phyloP scores from a whole-genome alignment of 2,329 filamentous ascomycete species.

The Dryadomyces quercus-mongolicae region DNA sequence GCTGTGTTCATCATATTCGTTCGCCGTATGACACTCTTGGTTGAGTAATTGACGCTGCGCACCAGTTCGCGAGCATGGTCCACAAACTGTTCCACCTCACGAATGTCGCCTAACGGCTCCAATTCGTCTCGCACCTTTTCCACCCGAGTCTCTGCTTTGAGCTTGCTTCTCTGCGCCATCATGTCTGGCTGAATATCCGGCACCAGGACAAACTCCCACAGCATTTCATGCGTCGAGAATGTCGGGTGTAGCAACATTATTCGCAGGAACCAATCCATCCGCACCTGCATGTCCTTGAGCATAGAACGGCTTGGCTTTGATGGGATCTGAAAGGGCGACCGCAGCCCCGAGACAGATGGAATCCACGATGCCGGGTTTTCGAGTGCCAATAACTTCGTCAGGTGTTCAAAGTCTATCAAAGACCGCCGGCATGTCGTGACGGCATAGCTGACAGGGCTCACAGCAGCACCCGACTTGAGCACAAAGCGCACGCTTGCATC shows the following conservation, averaged over 20 bases:
- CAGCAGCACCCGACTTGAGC: slow-evolving; percentile 83
- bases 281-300: slow-evolving; percentile 74
- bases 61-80: slow-evolving; percentile 85
- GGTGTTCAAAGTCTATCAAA: slow-evolving; percentile 79
- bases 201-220: slow-evolving; percentile 98
- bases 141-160: slow-evolving; percentile 70
- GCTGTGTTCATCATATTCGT: slow-evolving; percentile 62
- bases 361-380: slow-evolving; percentile 96
- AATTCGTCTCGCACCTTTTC: slow-evolving; percentile 87
- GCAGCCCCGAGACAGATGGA: slow-evolving; percentile 61
- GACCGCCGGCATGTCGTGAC: slow-evolving; percentile 90
- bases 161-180: slow-evolving; percentile 76
- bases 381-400: slow-evolving; percentile 68
- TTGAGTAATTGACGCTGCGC: slow-evolving; percentile 70
- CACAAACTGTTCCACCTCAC: slow-evolving; percentile 87
- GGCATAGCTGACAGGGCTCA: slow-evolving; percentile 70
- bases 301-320: slow-evolving; percentile 82
- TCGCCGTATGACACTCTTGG: slow-evolving; percentile 68
- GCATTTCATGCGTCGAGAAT: slow-evolving; percentile 89
- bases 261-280: slow-evolving; percentile 78
- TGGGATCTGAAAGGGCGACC: slow-evolving; percentile 85
- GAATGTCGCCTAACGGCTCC: slow-evolving; percentile 68
- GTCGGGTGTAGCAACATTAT: slow-evolving; percentile 81
- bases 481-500: slow-evolving; percentile 89
- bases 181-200: slow-evolving; percentile 83